Conservation (phyloP, 306 rosid species). For the Vigna trinervia region DNA sequence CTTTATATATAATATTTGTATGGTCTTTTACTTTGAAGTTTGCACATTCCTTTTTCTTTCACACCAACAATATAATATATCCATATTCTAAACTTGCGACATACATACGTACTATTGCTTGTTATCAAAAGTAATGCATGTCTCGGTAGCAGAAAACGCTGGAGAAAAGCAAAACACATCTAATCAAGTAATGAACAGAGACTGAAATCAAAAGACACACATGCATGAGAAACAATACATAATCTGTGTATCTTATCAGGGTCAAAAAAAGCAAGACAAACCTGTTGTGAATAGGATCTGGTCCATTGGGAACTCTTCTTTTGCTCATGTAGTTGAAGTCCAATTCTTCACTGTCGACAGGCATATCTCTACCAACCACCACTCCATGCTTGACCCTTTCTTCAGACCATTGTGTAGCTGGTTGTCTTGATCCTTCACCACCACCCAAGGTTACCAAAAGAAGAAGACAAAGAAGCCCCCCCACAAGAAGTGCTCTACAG, state of each 20-base stretch:
- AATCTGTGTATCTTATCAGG: neutral
- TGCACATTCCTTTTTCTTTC: neutral
- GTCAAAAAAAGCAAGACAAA: constrained; percentile 40
- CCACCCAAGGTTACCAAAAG: constrained; percentile 52
- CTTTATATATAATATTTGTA: neutral
- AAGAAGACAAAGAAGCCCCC: constrained; percentile 64
- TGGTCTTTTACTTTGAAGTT: constrained; percentile 4
- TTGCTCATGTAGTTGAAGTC: constrained; percentile 80
- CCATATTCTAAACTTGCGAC: neutral
- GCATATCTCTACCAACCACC: constrained; percentile 48
- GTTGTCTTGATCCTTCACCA: constrained; percentile 41
- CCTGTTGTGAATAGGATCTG: constrained; percentile 99
- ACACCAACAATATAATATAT: constrained; percentile 1
- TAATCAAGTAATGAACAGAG: neutral
- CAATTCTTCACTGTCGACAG: constrained; percentile 57
- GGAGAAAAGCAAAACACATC: neutral
- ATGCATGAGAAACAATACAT: neutral
- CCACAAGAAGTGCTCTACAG: constrained; percentile 53
- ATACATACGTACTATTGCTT: neutral
- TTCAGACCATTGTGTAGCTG: constrained; percentile 38
- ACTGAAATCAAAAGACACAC: constrained; percentile 20
- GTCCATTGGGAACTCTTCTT: constrained; percentile 91
- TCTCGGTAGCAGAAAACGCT: constrained; percentile 5
- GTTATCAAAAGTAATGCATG: constrained; percentile 6
- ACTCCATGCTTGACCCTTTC: constrained; percentile 41